Percentiles rank a stretch among this genome's conserved stretches.
Conservation (phyloP, 768 basidiomycete species). For the Trametes cinnabarina region DNA sequence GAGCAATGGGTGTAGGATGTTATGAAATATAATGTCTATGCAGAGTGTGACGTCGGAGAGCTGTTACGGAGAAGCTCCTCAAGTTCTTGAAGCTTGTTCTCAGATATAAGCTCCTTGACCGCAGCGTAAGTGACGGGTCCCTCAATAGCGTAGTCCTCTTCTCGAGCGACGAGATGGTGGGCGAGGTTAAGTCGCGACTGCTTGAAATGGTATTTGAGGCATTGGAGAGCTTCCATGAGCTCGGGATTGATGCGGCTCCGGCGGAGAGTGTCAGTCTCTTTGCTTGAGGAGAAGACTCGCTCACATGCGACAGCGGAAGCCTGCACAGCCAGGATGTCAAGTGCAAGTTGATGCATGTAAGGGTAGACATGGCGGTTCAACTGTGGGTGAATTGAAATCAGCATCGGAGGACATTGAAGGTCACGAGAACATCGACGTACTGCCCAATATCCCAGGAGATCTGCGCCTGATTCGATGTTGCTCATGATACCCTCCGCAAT, state of each 20-base stretch:
- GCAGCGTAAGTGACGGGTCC: not conserved
- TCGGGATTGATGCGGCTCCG: not conserved
- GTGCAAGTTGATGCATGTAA: not conserved
- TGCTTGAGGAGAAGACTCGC: not conserved
- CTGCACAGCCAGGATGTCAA: not conserved
- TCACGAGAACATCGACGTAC: too few relatives aligned
- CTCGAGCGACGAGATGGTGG: not conserved
- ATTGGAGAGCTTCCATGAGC: not conserved
- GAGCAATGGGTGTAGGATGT: too few relatives aligned
- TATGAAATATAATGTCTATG: too few relatives aligned
- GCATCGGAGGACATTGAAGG: too few relatives aligned
- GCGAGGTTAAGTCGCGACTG: not conserved
- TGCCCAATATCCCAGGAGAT: too few relatives aligned
- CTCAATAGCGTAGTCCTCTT: constrained; percentile 4
- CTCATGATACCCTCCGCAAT: too few relatives aligned
- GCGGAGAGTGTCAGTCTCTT: not conserved
- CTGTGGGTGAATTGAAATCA: too few relatives aligned
- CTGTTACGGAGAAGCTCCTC: not conserved
- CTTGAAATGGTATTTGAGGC: not conserved
- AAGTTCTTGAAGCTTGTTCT: not conserved
- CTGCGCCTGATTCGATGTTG: too few relatives aligned
- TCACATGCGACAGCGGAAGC: not conserved
- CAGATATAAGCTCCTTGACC: not conserved
- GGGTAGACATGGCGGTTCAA: not conserved
- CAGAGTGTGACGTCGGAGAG: too few relatives aligned